Base-by-base conservation (phyloP, 176 grass and related monocot genomes). In the Chloris gayana region DNA sequence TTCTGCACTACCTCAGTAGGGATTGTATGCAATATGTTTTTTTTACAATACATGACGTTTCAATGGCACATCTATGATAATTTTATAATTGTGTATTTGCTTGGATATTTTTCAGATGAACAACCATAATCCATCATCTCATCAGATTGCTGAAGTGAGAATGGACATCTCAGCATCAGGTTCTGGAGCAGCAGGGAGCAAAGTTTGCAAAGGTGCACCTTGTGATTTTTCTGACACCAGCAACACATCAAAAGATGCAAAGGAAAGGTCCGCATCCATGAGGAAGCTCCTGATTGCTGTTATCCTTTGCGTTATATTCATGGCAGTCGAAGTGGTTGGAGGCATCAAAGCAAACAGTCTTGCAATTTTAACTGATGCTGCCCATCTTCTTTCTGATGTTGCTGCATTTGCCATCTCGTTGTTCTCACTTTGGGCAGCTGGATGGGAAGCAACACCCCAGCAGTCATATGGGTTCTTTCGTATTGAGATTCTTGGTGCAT, bases 341-440 rank as follows among this genome's bases (percentile, higher is more conserved):
- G 96, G 96, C 31, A 93, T 99, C 68, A 90, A 91, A 91, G 92
- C 96, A 67, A 99, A 99, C 79, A 99, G 96, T 78, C 88, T 99
- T 72, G 96, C 96, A 49, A 99, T 99, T 42, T 73, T 99, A 53
- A 99, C 96, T 7, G 96, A 99, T 69, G 96, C 96, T 57, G 96
- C 96, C 22, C 96, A 99, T 83, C 90, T 99, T 50, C 96, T 99
- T n/a, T 99, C 97, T 9, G 93, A 96, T 82, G 91, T 95, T 39
- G 93, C 93, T 53, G 97, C 93, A 44, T 99, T 99, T 85, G 92
- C 92, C 63, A 99, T 99, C 37, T 99, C 97, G 49, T 31, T 99
- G 14, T 96, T 99, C 82, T 96, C 97, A 69, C 84, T 99, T 44
- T 99, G 97, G 93, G 97, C 93, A 22, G 80, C 93, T 63, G 97